Conservation (phyloP, 2,329 filamentous ascomycete genomes). For the Cercospora sp. region DNA sequence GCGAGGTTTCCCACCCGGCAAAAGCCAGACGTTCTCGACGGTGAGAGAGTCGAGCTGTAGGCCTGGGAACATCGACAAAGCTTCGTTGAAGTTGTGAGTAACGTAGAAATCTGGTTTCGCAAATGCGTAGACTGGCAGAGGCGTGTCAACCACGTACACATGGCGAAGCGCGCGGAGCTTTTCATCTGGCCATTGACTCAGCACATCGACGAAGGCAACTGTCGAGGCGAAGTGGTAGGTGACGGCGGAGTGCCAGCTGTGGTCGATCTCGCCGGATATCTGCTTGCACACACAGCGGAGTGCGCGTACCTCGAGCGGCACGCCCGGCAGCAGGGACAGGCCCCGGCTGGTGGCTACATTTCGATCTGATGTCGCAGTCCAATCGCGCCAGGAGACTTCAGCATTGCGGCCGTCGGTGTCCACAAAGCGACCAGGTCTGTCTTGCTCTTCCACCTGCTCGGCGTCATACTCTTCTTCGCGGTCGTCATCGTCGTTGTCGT, state of each 20-base stretch:
- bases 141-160: constrained; percentile 8
- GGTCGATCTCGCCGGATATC: constrained; percentile 7
- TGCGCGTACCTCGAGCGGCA: not conserved
- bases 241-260: constrained; percentile 13
- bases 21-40: constrained; percentile 16
- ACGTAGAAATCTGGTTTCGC: not conserved
- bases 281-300: constrained; percentile 8
- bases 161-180: constrained; percentile 4
- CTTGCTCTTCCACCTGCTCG: not conserved
- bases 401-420: not conserved
- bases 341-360: not conserved
- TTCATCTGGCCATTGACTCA: constrained; percentile 13
- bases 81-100: constrained; percentile 3
- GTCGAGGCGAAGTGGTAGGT: constrained; percentile 16
- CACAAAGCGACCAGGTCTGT: not conserved
- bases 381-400: not conserved
- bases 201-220: constrained; percentile 12
- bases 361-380: not conserved
- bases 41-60: constrained; percentile 11
- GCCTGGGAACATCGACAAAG: constrained; percentile 4
- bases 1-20: not conserved
- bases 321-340: not conserved
- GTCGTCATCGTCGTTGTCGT: not conserved
- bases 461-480: not conserved
- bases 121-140: constrained; percentile 3